Evolutionary conservation across 108 stramenopile species (phyloP).

Genomic region (Parietichytrium sp.): DNA sequence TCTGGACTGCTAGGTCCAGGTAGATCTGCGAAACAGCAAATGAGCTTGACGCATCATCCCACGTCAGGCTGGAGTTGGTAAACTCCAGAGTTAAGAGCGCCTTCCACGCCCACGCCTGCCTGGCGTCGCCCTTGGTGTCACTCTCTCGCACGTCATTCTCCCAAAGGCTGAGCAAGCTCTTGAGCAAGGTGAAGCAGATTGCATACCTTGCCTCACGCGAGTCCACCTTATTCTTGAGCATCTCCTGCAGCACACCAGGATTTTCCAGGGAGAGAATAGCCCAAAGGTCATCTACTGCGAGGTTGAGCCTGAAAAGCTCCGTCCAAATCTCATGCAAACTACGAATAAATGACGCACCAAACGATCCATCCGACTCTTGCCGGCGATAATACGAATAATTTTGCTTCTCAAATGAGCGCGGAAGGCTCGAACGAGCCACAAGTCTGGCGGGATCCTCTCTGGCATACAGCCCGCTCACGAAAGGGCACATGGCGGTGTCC

Average conservation of each 20-base stretch:
- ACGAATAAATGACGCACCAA: too few relatives aligned
- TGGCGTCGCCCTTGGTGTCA: not conserved
- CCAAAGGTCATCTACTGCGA: not conserved
- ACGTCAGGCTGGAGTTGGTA: not conserved
- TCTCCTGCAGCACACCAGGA: not conserved
- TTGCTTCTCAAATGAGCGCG: too few relatives aligned
- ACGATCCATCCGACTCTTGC: too few relatives aligned
- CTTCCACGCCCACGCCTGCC: too few relatives aligned
- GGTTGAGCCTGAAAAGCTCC: not conserved
- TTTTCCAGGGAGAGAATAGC: not conserved
- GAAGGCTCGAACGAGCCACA: too few relatives aligned
- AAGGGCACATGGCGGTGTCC: too few relatives aligned
- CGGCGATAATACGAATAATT: too few relatives aligned
- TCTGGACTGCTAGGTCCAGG: not conserved
- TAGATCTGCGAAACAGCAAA: not conserved
- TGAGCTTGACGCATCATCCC: not conserved
- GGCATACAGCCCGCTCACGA: too few relatives aligned
- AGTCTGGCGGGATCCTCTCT: too few relatives aligned
- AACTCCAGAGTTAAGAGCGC: not conserved
- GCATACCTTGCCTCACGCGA: not conserved
- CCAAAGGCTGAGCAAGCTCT: not conserved
- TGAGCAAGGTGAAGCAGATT: not conserved
- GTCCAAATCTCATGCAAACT: not conserved
- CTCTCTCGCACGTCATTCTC: not conserved
- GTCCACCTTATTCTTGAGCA: not conserved